Evolutionary conservation across 73 alveolate genomes (phyloP), one percentile per base, ranked within the genome.

Genomic region (Paramecium tetraurelia): DNA sequence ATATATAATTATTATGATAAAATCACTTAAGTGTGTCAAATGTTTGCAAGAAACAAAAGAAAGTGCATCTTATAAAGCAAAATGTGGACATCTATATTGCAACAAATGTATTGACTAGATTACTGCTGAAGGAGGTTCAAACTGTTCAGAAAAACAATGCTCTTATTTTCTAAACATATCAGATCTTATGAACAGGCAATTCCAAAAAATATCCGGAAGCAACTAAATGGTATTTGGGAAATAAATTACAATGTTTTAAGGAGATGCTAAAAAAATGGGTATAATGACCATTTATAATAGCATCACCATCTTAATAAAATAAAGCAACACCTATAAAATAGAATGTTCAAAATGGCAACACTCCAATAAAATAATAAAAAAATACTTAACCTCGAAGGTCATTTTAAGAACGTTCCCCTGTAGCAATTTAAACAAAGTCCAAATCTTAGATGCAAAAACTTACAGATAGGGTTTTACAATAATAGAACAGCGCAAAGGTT

Each of bases 71-170:
- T 68, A 68, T 33, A 68, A 68, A 68, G 22, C 40, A 2, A 68
- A 68, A 75, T 75, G 87, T 75, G 87, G 58, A 16, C 87, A 75
- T 75, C 31, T 29, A 33, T 75, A 75, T 36, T 75, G 87, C 35
- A 75, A 75, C 9, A 75, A 36, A 36, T 75, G 87, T 40, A 40
- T 75, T 75, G 87, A 75, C 10, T 27, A 36, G n/a, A 36, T 36
- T 4, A 33, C 58, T 36, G 33, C 38, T n/a, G 87, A 75, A 75
- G 87, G 87, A 75, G 87, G 87, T 33, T 12, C 68, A 11, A 40
- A 75, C n/a, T 75, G 87, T 20, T 31, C 59, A 12, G 87, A 33
- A n/a, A 24, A 29, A 21, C 18, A 44, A 75, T 75, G 87, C 59
- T 5, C 58, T 9, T 16, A 75, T 31, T 75, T 33, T 18, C 31